These are phyloP conservation scores for Pachysandra terminalis DNA, from an alignment of 164 flowering plant genomes.

Conservation along the genomic window DNA sequence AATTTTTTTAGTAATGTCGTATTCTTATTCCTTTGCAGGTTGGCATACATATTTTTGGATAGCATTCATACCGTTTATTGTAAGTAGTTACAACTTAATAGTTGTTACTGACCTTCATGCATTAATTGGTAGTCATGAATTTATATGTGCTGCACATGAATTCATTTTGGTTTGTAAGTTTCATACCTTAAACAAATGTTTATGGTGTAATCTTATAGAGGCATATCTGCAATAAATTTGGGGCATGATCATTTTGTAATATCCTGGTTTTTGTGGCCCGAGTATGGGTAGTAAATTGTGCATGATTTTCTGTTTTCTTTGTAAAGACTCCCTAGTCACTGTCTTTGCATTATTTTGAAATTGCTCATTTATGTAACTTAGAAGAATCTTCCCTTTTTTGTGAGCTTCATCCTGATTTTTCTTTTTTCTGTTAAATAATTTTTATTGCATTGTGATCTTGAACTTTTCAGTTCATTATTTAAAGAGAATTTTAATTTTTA, in stretches of 20 bases:
- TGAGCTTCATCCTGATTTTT: neutral
- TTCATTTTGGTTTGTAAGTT: too few relatives aligned
- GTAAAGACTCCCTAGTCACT: too few relatives aligned
- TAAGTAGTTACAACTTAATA: conserved; percentile 33
- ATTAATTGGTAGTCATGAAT: neutral
- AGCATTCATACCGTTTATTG: conserved; percentile 72
- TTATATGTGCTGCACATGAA: neutral
- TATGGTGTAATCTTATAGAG: neutral
- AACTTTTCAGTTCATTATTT: neutral
- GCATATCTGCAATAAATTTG: neutral
- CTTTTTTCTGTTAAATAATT: too few relatives aligned
- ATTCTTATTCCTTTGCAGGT: conserved; percentile 46
- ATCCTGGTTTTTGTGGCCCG: neutral
- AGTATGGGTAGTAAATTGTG: too few relatives aligned
- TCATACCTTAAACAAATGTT: neutral
- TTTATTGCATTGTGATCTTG: neutral
- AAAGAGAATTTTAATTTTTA: too few relatives aligned
- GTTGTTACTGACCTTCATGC: neutral
- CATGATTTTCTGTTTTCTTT: too few relatives aligned
- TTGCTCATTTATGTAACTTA: neutral
- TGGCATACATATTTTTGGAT: conserved; percentile 95
- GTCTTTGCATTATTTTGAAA: too few relatives aligned
- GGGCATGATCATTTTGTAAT: neutral
- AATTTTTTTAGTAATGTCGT: neutral
- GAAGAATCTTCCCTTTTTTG: neutral